Evolutionary conservation across 1,139 yeast genomes (phyloP), one percentile per base, ranked within the genome.

Genomic region (Nadsonia commutata): DNA sequence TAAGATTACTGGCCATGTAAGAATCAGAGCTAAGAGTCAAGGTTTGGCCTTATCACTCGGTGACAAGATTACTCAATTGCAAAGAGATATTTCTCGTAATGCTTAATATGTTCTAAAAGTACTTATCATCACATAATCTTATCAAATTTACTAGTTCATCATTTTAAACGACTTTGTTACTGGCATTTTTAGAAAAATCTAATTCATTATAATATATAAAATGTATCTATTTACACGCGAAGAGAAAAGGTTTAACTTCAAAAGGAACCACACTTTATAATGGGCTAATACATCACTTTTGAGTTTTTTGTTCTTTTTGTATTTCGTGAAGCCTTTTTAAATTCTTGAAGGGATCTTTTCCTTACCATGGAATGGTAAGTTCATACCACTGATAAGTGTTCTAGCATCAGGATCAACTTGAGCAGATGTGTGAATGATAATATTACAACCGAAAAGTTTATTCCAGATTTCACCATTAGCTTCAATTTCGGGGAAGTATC

Each of bases 1-100:
- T 17, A 80, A 81, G 46, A 81, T 93, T 48, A 75, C 83, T 49
- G 99, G 99, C 9, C 95, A 88, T 58, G 95, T 90, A 40, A 79
- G 98, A 66, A 88, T 93, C 57, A 78, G 99, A 66, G 83, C 96
- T 31, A 90, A 90, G 74, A 95, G 97, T 22, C 98, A 93, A 69
- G 98, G 98, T 2, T 72, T 93, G 53, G 98, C 98, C 13, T 70
- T 93, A 51, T 80, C 95, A 3, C 71, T 93, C 56, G 99, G 99
- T 52, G 98, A 93, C 59, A 27, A 27, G 33, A 27, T 27, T 9
- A 27, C 33, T 13, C 33, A 27, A 9, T 27, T 27, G 13, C 33
- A 27, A 16, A 27, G 33, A 27, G 33, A 27, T 4, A 27, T 27
- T 4, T 27, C 33, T 16, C 33, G 33, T 8, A 27, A 7, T 27